Percentiles rank a stretch among this genome's conserved stretches.
Evolutionary conservation across 768 basidiomycete species (phyloP).

Genomic region (Panellus pusillus): DNA sequence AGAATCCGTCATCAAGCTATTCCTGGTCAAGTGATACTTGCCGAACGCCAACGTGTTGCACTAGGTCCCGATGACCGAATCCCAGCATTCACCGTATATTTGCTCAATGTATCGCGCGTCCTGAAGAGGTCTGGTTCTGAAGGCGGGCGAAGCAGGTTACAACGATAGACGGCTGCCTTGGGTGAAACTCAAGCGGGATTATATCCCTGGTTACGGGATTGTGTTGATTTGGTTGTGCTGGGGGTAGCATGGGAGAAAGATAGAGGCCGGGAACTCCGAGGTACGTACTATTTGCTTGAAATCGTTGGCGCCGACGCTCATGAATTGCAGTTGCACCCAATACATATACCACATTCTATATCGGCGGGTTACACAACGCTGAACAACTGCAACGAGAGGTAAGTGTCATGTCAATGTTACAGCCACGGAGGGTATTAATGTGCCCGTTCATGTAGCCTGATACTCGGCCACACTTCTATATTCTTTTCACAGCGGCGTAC

Average conservation of each 20-base stretch:
- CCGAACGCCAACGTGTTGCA: conserved; percentile 53
- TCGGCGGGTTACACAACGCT: conserved; percentile 63
- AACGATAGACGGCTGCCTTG: conserved; percentile 66
- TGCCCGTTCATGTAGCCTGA: conserved; percentile 32
- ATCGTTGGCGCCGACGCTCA: background rate
- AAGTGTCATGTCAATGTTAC: conserved; percentile 17
- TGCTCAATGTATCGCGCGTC: conserved; percentile 47
- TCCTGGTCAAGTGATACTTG: conserved; percentile 65
- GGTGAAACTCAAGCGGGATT: conserved; percentile 90
- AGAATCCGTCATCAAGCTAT: conserved; percentile 52
- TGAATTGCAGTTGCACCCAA: conserved; percentile 53
- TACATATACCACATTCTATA: conserved; percentile 77
- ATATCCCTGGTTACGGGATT: conserved; percentile 82
- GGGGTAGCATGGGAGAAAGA: conserved; percentile 81
- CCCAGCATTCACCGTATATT: conserved; percentile 44
- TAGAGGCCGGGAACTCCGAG: conserved; percentile 73
- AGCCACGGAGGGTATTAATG: background rate
- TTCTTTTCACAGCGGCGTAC: conserved; percentile 78
- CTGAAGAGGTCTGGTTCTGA: conserved; percentile 78
- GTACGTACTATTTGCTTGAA: conserved; percentile 35
- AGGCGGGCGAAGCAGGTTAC: conserved; percentile 68
- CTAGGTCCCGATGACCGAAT: conserved; percentile 26
- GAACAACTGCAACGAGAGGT: conserved; percentile 41
- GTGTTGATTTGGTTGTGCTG: conserved; percentile 73
- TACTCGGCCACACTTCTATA: conserved; percentile 59